A percentile compares a stretch with the other conserved stretches of the same genome.
These are phyloP conservation scores for Leucogyrophana mollusca DNA, from an alignment of 768 basidiomycete species.

Conservation along the genomic window DNA sequence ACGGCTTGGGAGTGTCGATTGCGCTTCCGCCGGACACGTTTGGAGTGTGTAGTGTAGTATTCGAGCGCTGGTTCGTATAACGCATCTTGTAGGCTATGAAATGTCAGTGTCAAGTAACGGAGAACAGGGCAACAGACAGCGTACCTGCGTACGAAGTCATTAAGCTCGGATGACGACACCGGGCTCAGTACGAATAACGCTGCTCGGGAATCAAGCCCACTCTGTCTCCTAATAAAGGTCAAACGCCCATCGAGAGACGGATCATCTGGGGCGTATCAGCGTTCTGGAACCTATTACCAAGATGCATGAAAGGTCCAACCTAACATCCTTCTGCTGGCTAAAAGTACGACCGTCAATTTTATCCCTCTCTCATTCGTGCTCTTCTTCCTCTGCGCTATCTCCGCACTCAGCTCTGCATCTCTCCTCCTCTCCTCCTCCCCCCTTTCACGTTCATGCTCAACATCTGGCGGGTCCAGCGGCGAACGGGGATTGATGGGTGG, in stretches of 20 bases:
- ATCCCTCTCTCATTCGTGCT: conserved; percentile 80
- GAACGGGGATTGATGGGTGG: conserved; percentile 43
- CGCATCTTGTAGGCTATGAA: conserved; percentile 76
- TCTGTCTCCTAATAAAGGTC: conserved; percentile 84
- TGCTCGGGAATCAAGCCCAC: conserved; percentile 87
- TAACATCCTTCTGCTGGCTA: conserved; percentile 85
- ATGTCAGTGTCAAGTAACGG: conserved; percentile 1
- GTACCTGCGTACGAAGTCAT: conserved; percentile 86
- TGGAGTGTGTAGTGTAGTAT: conserved; percentile 91
- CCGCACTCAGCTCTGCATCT: conserved; percentile 77
- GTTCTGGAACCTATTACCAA: neutral
- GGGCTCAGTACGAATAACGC: conserved; percentile 95
- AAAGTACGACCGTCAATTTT: conserved; percentile 91
- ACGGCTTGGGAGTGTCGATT: conserved; percentile 70
- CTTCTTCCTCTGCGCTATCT: conserved; percentile 80
- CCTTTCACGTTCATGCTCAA: conserved; percentile 54
- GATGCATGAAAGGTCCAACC: conserved; percentile 47
- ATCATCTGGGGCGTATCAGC: conserved; percentile 56
- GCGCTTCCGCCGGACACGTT: conserved; percentile 88
- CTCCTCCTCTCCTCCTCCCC: conserved; percentile 65
- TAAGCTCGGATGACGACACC: conserved; percentile 79
- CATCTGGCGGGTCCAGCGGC: conserved; percentile 54
- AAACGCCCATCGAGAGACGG: conserved; percentile 78
- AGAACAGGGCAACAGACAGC: neutral
- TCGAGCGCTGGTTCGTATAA: conserved; percentile 88